Base-by-base conservation (phyloP, 2,329 filamentous ascomycete species). In the Cephalotrichum gorgonifer region DNA sequence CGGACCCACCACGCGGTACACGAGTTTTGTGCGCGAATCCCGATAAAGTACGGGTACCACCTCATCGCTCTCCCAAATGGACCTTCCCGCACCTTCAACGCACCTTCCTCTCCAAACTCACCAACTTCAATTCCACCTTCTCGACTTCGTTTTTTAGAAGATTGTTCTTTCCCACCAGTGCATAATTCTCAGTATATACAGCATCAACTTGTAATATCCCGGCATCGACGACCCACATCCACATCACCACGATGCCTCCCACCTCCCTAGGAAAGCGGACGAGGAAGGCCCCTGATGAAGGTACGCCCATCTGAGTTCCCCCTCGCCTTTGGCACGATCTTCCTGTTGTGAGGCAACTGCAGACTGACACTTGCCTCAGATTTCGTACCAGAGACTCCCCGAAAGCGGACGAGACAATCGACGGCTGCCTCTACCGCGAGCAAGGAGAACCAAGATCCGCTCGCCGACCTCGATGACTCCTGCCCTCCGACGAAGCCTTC, bases 391-490 rank as follows among this genome's bases (percentile, higher is more conserved):
- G 60, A 62, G 47, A 60, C 60, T 30, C 69, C 73, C 39, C 56
- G 64, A 38, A 79, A 79, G 55, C 66, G 71, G 54, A 64, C 68
- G 46, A 69, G 74, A 53, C 68, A 54, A 58, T 61, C 43, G 72
- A 77, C 58, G 81, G 83, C 55, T 20, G 17, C n/a, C n/a, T 20
- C 12, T 20, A 78, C 86, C 56, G 85, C 89, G 64, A 86, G 88
- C 55, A 70, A 76, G 53, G 81, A 71, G 61, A 65, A 71, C 30
- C 64, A 76, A 53, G 69, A 73, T 45, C 68, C 70, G 27, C 56
- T 62, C 17, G 63, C 65, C 42, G 62, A 66, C 17, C 60, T 66
- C 45, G 62, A 62, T 15, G 64, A 70, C 22, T n/a, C 26, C 42
- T 43, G 43, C 58, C 11, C 22, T 17, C 49, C 58, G 7, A 15